Percentiles rank a stretch among this genome's conserved stretches.
Conservation (phyloP, 1,139 yeast species). For the Entelexis sorbosivorans region DNA sequence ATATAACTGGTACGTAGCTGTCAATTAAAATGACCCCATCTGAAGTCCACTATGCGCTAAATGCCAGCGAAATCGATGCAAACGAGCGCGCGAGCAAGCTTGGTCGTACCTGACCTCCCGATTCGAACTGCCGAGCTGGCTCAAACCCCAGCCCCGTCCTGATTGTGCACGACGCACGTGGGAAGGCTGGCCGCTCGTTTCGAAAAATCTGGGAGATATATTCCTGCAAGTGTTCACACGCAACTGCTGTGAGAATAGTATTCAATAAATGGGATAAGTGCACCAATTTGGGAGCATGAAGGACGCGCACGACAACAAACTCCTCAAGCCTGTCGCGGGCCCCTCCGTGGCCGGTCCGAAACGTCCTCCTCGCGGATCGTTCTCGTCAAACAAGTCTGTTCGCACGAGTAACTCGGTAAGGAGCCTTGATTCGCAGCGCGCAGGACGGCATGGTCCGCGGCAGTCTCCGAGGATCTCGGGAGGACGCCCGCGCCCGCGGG, state of each 20-base stretch:
- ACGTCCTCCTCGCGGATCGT: conserved; percentile 10
- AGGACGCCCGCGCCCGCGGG: conserved; percentile 15
- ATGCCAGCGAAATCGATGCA: background rate
- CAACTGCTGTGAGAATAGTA: conserved; percentile 1
- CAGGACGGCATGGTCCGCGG: background rate
- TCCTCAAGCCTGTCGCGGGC: conserved; percentile 5
- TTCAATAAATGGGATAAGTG: conserved; percentile 8
- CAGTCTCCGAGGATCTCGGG: conserved; percentile 9
- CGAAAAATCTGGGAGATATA: background rate
- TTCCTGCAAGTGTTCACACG: conserved; percentile 1
- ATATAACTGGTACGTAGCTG: no score
- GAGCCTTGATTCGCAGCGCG: conserved; percentile 4
- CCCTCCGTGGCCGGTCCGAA: background rate
- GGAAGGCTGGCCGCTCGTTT: background rate
- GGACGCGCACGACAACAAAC: conserved; percentile 10
- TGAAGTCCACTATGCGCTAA: no score
- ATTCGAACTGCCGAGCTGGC: background rate
- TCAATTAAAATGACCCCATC: no score
- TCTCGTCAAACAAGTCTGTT: conserved; percentile 9
- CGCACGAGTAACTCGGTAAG: conserved; percentile 10
- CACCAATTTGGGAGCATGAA: conserved; percentile 8
- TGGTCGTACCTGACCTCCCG: background rate
- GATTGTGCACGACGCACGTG: conserved; percentile 4
- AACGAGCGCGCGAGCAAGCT: background rate
- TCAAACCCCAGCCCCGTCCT: background rate